Conservation (phyloP, 192 early-diverging fungal species). For the Thoreauomyces humboldtii region DNA sequence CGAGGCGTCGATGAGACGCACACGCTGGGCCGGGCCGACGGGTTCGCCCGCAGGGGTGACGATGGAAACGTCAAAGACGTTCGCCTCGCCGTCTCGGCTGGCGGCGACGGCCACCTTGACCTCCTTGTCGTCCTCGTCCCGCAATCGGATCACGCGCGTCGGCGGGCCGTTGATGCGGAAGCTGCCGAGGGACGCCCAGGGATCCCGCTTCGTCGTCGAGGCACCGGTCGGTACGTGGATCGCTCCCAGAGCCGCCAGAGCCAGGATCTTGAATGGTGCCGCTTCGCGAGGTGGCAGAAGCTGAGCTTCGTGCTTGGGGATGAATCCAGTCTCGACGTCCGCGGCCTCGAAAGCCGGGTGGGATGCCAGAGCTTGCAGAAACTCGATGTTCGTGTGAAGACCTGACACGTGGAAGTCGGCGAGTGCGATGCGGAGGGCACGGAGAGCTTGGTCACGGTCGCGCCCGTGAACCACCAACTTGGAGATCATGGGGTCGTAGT, state of each 20-base stretch:
- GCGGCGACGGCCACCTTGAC: constrained; percentile 12
- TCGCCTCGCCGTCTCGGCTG: not conserved
- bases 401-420: constrained; percentile 82
- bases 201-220: constrained; percentile 33
- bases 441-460: constrained; percentile 79
- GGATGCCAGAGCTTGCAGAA: constrained; percentile 73
- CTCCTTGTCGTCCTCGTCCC: constrained; percentile 13
- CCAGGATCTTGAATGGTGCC: constrained; percentile 51
- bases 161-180: constrained; percentile 46
- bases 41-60: not conserved
- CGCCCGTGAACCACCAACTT: constrained; percentile 86
- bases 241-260: constrained; percentile 62
- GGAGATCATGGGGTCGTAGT: constrained; percentile 93
- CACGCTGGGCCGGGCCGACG: no score
- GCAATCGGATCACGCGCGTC: constrained; percentile 17
- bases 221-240: constrained; percentile 20
- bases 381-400: constrained; percentile 89
- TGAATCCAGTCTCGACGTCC: constrained; percentile 94
- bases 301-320: constrained; percentile 70
- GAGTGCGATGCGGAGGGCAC: constrained; percentile 75
- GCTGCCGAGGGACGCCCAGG: constrained; percentile 41
- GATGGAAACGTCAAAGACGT: constrained; percentile 12
- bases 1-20: not conserved
- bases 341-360: constrained; percentile 83
- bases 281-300: constrained; percentile 49